Base-by-base conservation (phyloP, 495 filamentous ascomycete species). In the Tuber aestivum region DNA sequence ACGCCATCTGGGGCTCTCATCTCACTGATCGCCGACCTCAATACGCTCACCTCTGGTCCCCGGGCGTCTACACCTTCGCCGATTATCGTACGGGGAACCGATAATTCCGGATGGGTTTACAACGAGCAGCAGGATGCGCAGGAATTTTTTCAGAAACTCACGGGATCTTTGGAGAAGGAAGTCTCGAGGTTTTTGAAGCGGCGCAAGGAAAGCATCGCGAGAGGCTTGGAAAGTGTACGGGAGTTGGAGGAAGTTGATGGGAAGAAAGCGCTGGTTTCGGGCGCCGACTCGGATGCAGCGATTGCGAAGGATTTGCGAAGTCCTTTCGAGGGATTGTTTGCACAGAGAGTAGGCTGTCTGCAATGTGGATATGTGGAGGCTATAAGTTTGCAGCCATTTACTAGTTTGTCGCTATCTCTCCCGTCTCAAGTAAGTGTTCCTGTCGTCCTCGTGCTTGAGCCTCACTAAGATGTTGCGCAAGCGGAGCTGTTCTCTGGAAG, bases 71-170 rank as follows among this genome's bases (percentile, higher is more conserved):
- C 78, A 1, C 78, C 78, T 20, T 75, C 78, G 7, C 77, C 78
- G 6, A 42, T 79, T 32, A 79, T 79, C 14, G 78, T 79, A 7
- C 56, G 75, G 0, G 79, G 75, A 8, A 81, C 79, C 3, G 79
- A 72, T 70, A 74, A 72, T 42, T 70, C 75, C 2, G 81, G 82
- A 10, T 83, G 82, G 82, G 69, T 76, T 32, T 74, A 78, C 38
- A 83, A 83, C 73, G 82, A 97, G 83, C 96, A 99, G 81, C 96
- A 99, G 82, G 96, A 99, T 86, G 96, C 96, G 8, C 96, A 99
- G 83, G 96, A 99, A 83, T 99, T 97, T 82, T 97, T 92, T 74
- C 93, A 94, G 27, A 97, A 94, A 79, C 85, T 99, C 38, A 86
- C 97, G 73, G 93, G 95, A 71, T 90, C 94, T 77, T 85, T 99